These are phyloP conservation scores for Apiospora kogelbergensis DNA, from an alignment of 2,329 filamentous ascomycete species.

Conservation along the genomic window DNA sequence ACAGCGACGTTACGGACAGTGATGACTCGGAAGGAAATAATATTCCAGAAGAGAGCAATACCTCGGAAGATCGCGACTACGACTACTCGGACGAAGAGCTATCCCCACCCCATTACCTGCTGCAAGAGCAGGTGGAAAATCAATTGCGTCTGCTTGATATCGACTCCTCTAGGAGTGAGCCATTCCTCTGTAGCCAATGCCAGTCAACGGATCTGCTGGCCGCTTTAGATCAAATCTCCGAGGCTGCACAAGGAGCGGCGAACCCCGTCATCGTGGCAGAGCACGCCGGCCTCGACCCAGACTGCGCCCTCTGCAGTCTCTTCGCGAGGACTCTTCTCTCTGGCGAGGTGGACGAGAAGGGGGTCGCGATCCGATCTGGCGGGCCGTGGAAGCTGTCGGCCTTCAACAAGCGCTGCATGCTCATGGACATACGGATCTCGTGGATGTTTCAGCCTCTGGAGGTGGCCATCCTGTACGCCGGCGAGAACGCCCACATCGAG, in stretches of 20 bases:
- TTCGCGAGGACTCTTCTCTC: not conserved
- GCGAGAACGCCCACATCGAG: not conserved
- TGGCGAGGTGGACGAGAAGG: not conserved
- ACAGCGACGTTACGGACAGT: not conserved
- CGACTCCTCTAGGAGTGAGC: not conserved
- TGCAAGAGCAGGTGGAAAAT: not conserved
- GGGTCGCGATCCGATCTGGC: not conserved
- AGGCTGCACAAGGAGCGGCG: not conserved
- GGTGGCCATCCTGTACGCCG: not conserved
- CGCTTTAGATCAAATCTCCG: not conserved
- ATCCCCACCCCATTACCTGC: not conserved
- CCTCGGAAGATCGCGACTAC: not conserved
- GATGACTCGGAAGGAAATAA: not conserved
- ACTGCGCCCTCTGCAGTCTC: not conserved
- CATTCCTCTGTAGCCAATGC: not conserved
- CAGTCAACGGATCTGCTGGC: not conserved
- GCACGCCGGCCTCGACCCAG: not conserved
- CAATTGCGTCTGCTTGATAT: not conserved
- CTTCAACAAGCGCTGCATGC: constrained; percentile 3
- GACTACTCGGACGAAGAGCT: not conserved
- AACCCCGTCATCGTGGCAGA: not conserved
- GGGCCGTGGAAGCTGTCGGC: not conserved
- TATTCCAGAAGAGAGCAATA: not conserved
- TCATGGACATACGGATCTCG: not conserved
- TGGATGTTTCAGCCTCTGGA: not conserved